Base-by-base conservation (phyloP, 208 protist genomes). In the Trypanosoma cruzi region DNA sequence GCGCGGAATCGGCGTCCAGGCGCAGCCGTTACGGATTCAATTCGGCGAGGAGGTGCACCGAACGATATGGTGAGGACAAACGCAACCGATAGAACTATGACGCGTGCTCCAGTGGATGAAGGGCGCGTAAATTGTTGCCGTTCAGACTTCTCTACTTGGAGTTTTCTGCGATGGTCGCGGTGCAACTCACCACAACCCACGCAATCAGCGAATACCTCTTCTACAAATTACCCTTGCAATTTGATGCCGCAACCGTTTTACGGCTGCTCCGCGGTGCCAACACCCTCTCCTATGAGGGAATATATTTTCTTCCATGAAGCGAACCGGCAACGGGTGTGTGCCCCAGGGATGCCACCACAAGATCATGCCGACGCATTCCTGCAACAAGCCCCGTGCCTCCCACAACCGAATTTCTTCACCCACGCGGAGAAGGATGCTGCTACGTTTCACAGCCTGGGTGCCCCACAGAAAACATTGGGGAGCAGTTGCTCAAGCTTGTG, bases 1-100 rank as follows among this genome's bases (percentile, higher is more conserved):
- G n/a, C n/a, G n/a, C n/a, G n/a, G n/a, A n/a, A n/a, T n/a, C n/a
- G n/a, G n/a, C n/a, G n/a, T n/a, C n/a, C n/a, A n/a, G n/a, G n/a
- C n/a, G n/a, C n/a, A n/a, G n/a, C n/a, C 85, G 2, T 40, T 65
- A 18, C 74, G 75, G 24, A 64, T 79, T 29, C 71, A 89, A 11
- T 82, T 89, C 26, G 28, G 28, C 16, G n/a, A n/a, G n/a, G n/a
- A n/a, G n/a, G n/a, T n/a, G n/a, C n/a, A n/a, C n/a, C n/a, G n/a
- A n/a, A n/a, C n/a, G n/a, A n/a, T n/a, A n/a, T n/a, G n/a, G n/a
- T n/a, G n/a, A n/a, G n/a, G n/a, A n/a, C n/a, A n/a, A n/a, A n/a
- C n/a, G n/a, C n/a, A n/a, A n/a, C n/a, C n/a, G n/a, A n/a, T n/a
- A n/a, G n/a, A n/a, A n/a, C n/a, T n/a, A n/a, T n/a, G n/a, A n/a